Conservation (phyloP, 805 yeast genomes). For the Zygosaccharomyces bailii region DNA sequence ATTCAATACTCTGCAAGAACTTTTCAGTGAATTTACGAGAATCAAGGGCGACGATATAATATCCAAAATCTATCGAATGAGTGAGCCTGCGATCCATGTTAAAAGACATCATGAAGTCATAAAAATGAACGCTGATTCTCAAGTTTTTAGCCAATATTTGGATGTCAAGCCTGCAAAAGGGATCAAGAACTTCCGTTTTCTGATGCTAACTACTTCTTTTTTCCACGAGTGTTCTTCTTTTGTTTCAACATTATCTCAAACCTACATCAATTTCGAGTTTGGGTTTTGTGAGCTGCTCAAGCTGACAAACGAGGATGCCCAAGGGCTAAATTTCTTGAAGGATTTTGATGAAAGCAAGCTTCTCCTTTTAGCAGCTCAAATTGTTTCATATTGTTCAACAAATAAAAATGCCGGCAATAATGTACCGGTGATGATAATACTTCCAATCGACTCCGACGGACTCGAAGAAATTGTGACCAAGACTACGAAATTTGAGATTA, state of each 20-base stretch:
- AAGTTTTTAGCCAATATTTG: constrained; percentile 55
- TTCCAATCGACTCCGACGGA: constrained; percentile 26
- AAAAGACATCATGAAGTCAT: constrained; percentile 34
- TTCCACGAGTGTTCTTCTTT: constrained; percentile 30
- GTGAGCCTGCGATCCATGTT: constrained; percentile 31
- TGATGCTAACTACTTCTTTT: constrained; percentile 42
- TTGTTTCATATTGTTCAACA: constrained; percentile 36
- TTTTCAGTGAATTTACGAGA: constrained; percentile 26
- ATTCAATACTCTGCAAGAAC: constrained; percentile 18
- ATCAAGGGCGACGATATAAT: constrained; percentile 30
- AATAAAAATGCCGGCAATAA: constrained; percentile 28
- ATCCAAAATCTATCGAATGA: constrained; percentile 23
- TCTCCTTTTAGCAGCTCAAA: constrained; percentile 47
- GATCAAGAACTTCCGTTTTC: constrained; percentile 49
- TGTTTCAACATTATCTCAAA: constrained; percentile 33
- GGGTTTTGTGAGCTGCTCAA: constrained; percentile 36
- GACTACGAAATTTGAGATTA: constrained; percentile 45
- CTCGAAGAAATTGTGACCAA: constrained; percentile 47
- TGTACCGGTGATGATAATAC: constrained; percentile 29
- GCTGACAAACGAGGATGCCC: constrained; percentile 28
- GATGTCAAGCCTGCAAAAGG: constrained; percentile 53
- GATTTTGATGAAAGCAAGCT: constrained; percentile 44
- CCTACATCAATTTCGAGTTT: constrained; percentile 34
- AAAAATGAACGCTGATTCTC: constrained; percentile 48
- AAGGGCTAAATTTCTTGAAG: constrained; percentile 28